Evolutionary conservation across 345 rosid species (phyloP), one percentile per base, ranked within the genome.

Genomic region (Camelina laxa): DNA sequence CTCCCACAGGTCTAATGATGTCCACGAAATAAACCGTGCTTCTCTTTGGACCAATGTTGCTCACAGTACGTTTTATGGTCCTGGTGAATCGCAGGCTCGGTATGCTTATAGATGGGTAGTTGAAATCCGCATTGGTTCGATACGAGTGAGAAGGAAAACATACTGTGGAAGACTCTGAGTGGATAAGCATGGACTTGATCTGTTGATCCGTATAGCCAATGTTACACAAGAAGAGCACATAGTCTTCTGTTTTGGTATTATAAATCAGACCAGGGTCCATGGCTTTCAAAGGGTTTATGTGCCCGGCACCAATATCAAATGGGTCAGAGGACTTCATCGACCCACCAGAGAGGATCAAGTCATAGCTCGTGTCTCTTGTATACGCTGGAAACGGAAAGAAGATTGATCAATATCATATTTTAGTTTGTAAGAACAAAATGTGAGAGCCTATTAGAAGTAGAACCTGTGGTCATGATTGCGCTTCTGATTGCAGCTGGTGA

Each of bases 381-480:
- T 61, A 55, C 6, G 45, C 78, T 74, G 65, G 53, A 41, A 44
- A 33, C 19, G 62, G 11, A 45, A 39, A 54, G 9, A 30, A 72
- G 33, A 38, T 38, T 16, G 12, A 14, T 20, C 20, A 30, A 9
- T 41, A 54, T 4, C 20, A 16, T 7, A 61, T 39, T 30, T 30
- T 31, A 5, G 12, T 48, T 66, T 33, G 44, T 56, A n/a, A 20
- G 22, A 15, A 22, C 16, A 44, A 20, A 10, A 57, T 47, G 54
- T 47, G 66, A 51, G 60, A 51, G 56, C 27, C 14, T 56, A 14
- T 62, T 7, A 35, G 6, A 63, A 20, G 6, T 21, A 4, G 41
- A 76, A 83, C 93, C 91, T 17, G 92, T 87, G 49, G 97, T 91
- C 84, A 91, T 87, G 42, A 87, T 73, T 47, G 97, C 93, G 5